Evolutionary conservation across 306 rosid species (phyloP), one percentile per base, ranked within the genome.

Genomic region (Acacia crassicarpa): DNA sequence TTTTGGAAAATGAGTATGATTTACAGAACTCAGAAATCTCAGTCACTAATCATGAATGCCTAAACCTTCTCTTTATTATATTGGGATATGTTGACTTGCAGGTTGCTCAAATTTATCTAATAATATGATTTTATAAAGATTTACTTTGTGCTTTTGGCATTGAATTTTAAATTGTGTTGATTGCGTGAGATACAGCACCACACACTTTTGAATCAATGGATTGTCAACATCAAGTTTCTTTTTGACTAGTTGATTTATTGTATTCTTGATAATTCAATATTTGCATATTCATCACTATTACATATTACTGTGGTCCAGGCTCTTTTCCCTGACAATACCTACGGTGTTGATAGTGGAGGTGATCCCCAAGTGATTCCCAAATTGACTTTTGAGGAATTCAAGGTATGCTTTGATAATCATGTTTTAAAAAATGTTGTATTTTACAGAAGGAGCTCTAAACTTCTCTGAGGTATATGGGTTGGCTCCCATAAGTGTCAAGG

Each of bases 311-410:
- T 78, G 53, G 44, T 33, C 41, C 93, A 95, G 99, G 97, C 97
- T 83, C 98, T 95, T 80, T 95, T 89, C 85, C 99, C 99, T 12
- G 98, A 95, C 83, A 95, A 89, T 82, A 88, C 98, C 48, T 95
- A 92, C 75, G 98, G 97, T 48, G 98, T 95, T 82, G 99, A 95
- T 84, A 93, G 99, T 15, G 99, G 99, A 82, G 99, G 99, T 22
- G 99, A 95, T 85, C 99, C 99, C 41, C 87, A 44, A 74, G 94
- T 87, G 84, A 95, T 95, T 86, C 99, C 99, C 63, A 93, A 89
- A 69, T 91, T 95, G 86, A 90, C 94, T 67, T 95, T 84, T 79
- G 94, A 93, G 79, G 92, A 92, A 82, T 95, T 95, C 84, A 92
- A 93, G 99, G 99, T 95, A 77, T 82, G 90, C 81, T 54, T 35